Conservation (phyloP, 129 eudicot genomes). For the Solidago caesia region DNA sequence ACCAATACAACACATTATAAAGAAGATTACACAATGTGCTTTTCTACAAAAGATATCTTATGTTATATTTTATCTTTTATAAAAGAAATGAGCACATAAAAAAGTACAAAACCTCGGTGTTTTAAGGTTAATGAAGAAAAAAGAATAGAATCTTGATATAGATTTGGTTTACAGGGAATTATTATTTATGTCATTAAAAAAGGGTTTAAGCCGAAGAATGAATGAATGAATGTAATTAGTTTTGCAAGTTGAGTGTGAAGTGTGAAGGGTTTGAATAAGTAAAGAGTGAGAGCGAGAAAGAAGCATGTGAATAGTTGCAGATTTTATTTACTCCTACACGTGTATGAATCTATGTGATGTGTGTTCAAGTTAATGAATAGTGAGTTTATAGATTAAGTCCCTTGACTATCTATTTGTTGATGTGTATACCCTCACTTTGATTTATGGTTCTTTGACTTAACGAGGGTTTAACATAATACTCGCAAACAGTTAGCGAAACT, state of each 20-base stretch:
- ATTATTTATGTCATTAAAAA: slow-evolving; percentile 22
- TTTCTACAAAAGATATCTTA: background rate
- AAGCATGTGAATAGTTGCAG: slow-evolving; percentile 18
- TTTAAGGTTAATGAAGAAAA: slow-evolving; percentile 21
- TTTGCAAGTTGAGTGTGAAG: background rate
- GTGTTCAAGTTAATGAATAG: no score
- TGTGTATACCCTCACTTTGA: no score
- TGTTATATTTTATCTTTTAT: background rate
- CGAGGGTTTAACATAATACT: no score
- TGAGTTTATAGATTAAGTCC: no score
- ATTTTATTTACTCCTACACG: background rate
- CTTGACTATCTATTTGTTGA: no score
- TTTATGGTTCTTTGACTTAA: no score
- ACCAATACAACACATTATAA: background rate
- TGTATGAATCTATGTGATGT: background rate
- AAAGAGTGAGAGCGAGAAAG: slow-evolving; percentile 27
- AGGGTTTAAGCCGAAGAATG: slow-evolving; percentile 27
- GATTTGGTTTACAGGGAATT: slow-evolving; percentile 24
- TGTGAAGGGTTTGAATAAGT: slow-evolving; percentile 25
- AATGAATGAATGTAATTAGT: slow-evolving; percentile 14
- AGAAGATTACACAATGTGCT: slow-evolving; percentile 9
- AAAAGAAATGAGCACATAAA: background rate
- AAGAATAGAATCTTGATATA: slow-evolving; percentile 25
- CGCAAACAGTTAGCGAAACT: no score
- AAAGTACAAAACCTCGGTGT: slow-evolving; percentile 6